These are phyloP conservation scores for Pythium sp. DNA, from an alignment of 352 stramenopile species.

Conservation along the genomic window DNA sequence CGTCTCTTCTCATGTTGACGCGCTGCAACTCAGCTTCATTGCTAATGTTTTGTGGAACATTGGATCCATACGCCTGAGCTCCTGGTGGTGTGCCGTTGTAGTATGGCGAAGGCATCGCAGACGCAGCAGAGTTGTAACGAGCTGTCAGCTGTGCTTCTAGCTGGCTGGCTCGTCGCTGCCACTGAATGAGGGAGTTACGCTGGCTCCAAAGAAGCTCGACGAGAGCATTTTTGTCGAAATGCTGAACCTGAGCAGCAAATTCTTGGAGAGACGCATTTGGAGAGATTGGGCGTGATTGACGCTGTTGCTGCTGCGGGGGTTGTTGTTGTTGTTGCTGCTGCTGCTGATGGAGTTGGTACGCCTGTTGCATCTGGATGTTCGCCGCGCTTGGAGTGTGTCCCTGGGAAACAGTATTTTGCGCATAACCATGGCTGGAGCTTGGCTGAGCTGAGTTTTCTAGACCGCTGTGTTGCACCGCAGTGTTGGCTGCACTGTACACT, in stretches of 20 bases:
- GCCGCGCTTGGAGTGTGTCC: slow-evolving; percentile 6
- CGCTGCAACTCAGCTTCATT: slow-evolving; percentile 54
- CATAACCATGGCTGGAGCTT: slow-evolving; percentile 10
- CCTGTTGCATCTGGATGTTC: slow-evolving; percentile 19
- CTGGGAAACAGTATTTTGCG: slow-evolving; percentile 2
- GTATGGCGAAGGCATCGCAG: slow-evolving; percentile 25
- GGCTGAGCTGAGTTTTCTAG: not conserved
- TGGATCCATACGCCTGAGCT: slow-evolving; percentile 16
- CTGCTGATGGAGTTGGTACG: slow-evolving; percentile 24
- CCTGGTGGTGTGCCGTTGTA: slow-evolving; percentile 36
- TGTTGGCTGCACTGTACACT: slow-evolving; percentile 4
- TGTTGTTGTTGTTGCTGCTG: slow-evolving; percentile 37
- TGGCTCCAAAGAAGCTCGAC: slow-evolving; percentile 81
- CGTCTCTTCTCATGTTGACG: slow-evolving; percentile 34
- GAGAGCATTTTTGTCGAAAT: slow-evolving; percentile 57
- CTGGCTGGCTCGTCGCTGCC: slow-evolving; percentile 50
- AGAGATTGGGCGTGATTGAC: slow-evolving; percentile 19
- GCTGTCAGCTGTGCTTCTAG: slow-evolving; percentile 46
- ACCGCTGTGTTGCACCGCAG: slow-evolving; percentile 13
- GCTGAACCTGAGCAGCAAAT: slow-evolving; percentile 67
- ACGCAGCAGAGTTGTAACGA: slow-evolving; percentile 14
- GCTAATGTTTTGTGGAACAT: slow-evolving; percentile 27
- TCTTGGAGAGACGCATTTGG: slow-evolving; percentile 39
- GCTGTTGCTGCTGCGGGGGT: slow-evolving; percentile 26
- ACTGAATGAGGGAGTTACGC: slow-evolving; percentile 54